Conservation (phyloP, 192 early-diverging fungal genomes). For the Podila minutissima region DNA sequence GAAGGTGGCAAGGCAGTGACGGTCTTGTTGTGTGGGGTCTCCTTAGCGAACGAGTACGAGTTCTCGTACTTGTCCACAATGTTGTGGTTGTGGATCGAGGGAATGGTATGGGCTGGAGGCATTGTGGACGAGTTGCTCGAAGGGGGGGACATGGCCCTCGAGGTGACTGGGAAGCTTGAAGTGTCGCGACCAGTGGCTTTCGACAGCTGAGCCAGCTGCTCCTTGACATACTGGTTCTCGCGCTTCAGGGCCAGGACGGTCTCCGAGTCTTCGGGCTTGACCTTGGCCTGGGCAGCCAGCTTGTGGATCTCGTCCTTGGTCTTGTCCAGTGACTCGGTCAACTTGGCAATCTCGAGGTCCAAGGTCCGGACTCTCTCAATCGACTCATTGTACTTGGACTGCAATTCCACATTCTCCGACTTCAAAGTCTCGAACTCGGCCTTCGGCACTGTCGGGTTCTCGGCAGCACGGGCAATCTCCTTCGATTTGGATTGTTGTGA, state of each 20-base stretch:
- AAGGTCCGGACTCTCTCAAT: conserved; percentile 68
- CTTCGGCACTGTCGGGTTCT: conserved; percentile 67
- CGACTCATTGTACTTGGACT: conserved; percentile 70
- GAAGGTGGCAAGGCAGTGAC: conserved; percentile 26
- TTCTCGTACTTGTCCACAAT: conserved; percentile 46
- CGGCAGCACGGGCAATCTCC: conserved; percentile 60
- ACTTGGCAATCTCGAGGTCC: conserved; percentile 69
- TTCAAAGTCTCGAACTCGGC: conserved; percentile 66
- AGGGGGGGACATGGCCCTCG: conserved; percentile 19
- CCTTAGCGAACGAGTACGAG: conserved; percentile 50
- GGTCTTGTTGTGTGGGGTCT: conserved; percentile 31
- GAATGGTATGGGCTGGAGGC: background rate
- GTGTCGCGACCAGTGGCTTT: conserved; percentile 63
- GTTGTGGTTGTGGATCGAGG: conserved; percentile 26
- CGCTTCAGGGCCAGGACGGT: conserved; percentile 70
- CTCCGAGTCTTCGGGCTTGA: conserved; percentile 69
- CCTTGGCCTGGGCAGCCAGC: conserved; percentile 58
- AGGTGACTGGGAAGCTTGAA: conserved; percentile 47
- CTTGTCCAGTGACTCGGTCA: conserved; percentile 63
- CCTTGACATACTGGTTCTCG: conserved; percentile 75
- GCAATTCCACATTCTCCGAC: conserved; percentile 65
- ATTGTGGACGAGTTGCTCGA: conserved; percentile 17
- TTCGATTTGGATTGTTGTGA: conserved; percentile 57
- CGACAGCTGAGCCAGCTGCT: conserved; percentile 69
- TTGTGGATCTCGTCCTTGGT: conserved; percentile 75